Evolutionary conservation across 2,329 filamentous ascomycete species (phyloP).

Genomic region (Clonostachys sp.): DNA sequence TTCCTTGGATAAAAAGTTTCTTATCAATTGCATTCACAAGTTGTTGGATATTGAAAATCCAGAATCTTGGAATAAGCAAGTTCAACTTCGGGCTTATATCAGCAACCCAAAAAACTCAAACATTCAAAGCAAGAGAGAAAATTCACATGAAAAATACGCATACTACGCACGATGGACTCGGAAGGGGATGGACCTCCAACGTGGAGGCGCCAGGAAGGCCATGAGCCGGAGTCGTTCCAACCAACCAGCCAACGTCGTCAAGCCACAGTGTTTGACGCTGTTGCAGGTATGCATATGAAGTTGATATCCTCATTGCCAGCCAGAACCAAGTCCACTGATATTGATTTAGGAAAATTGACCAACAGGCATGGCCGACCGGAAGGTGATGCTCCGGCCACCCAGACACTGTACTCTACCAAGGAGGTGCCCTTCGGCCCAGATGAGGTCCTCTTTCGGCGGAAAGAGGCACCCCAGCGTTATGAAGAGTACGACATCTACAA

Average conservation of each 20-base stretch:
- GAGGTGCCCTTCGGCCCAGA: constrained; percentile 52
- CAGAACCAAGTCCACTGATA: not conserved
- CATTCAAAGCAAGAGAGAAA: no score
- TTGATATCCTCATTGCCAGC: not conserved
- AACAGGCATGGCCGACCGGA: constrained; percentile 4
- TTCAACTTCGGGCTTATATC: no score
- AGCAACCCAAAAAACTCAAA: no score
- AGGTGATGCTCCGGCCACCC: constrained; percentile 8
- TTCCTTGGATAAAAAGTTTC: no score
- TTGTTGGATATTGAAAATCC: no score
- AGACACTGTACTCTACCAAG: constrained; percentile 3
- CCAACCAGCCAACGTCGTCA: constrained; percentile 10
- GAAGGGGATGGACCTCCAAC: no score
- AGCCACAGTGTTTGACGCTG: constrained; percentile 67
- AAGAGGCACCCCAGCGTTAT: constrained; percentile 61
- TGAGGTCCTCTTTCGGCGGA: constrained; percentile 64
- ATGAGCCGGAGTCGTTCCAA: no score
- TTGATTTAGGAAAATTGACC: not conserved
- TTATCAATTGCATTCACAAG: no score
- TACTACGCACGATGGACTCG: no score
- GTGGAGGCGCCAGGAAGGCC: no score
- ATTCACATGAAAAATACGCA: no score
- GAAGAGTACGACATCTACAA: constrained; percentile 70
- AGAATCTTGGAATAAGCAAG: no score
- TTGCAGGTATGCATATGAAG: constrained; percentile 49